These are phyloP conservation scores for Cercospora nicotianae DNA, from an alignment of 2,329 filamentous ascomycete species.

Conservation along the genomic window DNA sequence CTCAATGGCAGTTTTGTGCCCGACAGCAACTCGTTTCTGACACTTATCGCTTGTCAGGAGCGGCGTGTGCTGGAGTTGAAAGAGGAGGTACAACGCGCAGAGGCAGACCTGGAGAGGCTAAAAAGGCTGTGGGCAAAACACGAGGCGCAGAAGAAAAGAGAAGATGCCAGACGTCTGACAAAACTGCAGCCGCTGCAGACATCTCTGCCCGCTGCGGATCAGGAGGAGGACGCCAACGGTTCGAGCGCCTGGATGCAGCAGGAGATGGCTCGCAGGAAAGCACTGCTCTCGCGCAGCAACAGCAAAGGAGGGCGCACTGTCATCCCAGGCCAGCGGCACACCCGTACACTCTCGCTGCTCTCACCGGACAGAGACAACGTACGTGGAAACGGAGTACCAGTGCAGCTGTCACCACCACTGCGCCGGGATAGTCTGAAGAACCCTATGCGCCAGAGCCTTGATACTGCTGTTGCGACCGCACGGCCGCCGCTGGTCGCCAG, in stretches of 20 bases:
- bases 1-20: constrained; percentile 8
- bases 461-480: constrained; percentile 5
- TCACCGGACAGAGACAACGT: constrained; percentile 55
- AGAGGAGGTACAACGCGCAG: constrained; percentile 83
- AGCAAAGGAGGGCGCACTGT: constrained; percentile 54
- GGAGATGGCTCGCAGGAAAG: constrained; percentile 73
- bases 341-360: constrained; percentile 74
- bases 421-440: constrained; percentile 32
- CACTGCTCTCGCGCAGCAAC: constrained; percentile 56
- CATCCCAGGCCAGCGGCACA: constrained; percentile 64
- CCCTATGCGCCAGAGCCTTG: constrained; percentile 13
- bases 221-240: constrained; percentile 50
- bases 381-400: constrained; percentile 6
- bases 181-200: constrained; percentile 57
- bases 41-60: constrained; percentile 89
- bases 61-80: constrained; percentile 84
- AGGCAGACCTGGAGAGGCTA: constrained; percentile 70
- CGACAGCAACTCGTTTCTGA: constrained; percentile 63
- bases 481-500: constrained; percentile 8
- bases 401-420: constrained; percentile 22
- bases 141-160: constrained; percentile 74
- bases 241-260: constrained; percentile 47
- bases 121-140: constrained; percentile 82
- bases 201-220: constrained; percentile 36
- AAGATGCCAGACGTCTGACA: constrained; percentile 62